Conservation (phyloP, 2,329 filamentous ascomycete species). For the Chaetoscypha palmicola region DNA sequence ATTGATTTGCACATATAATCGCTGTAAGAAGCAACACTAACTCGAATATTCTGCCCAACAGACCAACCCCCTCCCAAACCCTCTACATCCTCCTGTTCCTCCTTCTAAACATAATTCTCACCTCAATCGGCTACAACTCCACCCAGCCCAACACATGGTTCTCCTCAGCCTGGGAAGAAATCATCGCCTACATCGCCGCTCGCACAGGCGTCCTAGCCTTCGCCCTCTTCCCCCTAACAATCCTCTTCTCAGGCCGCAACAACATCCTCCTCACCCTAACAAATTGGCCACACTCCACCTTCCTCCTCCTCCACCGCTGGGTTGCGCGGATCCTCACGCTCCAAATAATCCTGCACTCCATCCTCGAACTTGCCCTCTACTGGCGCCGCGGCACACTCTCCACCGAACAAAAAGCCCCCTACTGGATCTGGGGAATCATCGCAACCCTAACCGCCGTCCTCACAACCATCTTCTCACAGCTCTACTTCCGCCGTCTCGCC, state of each 20-base stretch:
- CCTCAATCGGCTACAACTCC: conserved; percentile 32
- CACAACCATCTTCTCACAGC: conserved; percentile 30
- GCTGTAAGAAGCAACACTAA: too few species aligned
- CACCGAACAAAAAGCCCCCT: conserved; percentile 26
- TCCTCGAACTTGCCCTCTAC: conserved; percentile 35
- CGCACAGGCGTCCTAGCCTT: conserved; percentile 16
- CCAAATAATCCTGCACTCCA: conserved; percentile 40
- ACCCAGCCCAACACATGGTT: conserved; percentile 6
- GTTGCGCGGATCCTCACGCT: conserved; percentile 39
- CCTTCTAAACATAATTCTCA: conserved; percentile 40
- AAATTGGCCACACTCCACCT: conserved; percentile 42
- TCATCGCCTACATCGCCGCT: conserved; percentile 21
- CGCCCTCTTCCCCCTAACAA: conserved; percentile 13
- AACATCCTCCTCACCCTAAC: conserved; percentile 18
- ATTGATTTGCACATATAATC: too few species aligned
- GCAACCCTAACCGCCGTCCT: conserved; percentile 26
- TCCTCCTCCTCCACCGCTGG: conserved; percentile 43
- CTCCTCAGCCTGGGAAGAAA: conserved; percentile 32
- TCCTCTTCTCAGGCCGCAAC: conserved; percentile 18
- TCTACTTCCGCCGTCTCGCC: conserved; percentile 32
- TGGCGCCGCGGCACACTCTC: conserved; percentile 26
- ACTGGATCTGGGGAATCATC: conserved; percentile 40
- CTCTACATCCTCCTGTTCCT: conserved; percentile 40
- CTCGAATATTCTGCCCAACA: too few species aligned
- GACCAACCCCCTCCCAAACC: conserved; percentile 25